phyloP scores from a whole-genome alignment of 108 stramenopile species.

The Mediolabrus comicus region DNA sequence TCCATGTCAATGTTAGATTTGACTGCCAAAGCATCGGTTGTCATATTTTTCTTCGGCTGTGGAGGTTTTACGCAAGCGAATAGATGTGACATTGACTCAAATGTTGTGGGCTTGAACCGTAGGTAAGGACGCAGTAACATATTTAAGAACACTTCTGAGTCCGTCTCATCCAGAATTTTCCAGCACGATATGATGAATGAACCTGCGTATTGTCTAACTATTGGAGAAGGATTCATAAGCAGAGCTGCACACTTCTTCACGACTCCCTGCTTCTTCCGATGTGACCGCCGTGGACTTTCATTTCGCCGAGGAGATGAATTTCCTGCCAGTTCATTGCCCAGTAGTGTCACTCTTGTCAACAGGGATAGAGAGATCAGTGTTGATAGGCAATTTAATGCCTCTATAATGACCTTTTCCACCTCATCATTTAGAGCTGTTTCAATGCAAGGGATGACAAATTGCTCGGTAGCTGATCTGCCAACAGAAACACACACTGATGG shows the following conservation, averaged over 20 bases:
- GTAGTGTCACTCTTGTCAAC: conserved; percentile 55
- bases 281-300: conserved; percentile 15
- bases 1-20: conserved; percentile 3
- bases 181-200: conserved; percentile 49
- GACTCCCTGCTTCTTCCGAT: conserved; percentile 46
- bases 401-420: conserved; percentile 79
- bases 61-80: conserved; percentile 29
- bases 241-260: conserved; percentile 70
- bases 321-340: conserved; percentile 39
- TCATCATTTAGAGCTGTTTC: conserved; percentile 92
- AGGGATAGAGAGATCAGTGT: conserved; percentile 64
- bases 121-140: conserved; percentile 69
- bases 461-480: conserved; percentile 88
- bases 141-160: conserved; percentile 65
- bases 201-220: conserved; percentile 53
- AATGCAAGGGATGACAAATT: conserved; percentile 94
- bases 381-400: conserved; percentile 69
- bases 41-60: not conserved
- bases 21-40: not conserved
- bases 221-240: conserved; percentile 66
- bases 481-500: conserved; percentile 89
- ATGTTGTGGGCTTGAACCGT: conserved; percentile 47
- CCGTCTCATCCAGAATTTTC: conserved; percentile 60
- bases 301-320: not conserved
- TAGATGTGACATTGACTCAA: conserved; percentile 34